phyloP scores from a whole-genome alignment of 2,329 filamentous ascomycete genomes.

The Passalora sequoiae region DNA sequence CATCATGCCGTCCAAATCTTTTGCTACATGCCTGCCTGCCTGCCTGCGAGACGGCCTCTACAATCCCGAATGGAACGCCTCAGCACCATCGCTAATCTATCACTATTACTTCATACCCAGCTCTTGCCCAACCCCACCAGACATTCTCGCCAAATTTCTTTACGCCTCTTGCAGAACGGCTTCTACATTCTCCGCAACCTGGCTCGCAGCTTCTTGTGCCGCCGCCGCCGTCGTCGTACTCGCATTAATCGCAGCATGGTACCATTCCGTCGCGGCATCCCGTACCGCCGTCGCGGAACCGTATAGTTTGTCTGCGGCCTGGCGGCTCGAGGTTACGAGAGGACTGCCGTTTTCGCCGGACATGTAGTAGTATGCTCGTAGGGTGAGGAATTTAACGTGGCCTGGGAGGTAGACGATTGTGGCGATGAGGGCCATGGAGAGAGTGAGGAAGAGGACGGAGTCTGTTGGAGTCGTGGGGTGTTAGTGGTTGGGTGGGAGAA shows the following conservation, averaged over 20 bases:
- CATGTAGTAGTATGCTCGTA: slow-evolving; percentile 91
- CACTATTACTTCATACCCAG: no score
- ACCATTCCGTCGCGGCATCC: slow-evolving; percentile 22
- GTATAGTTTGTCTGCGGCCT: slow-evolving; percentile 19
- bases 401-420: slow-evolving; percentile 89
- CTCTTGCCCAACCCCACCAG: no score
- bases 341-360: slow-evolving; percentile 57
- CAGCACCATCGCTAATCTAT: no score
- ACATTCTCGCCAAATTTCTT: no score
- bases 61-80: no score
- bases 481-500: slow-evolving; percentile 1
- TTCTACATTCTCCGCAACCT: slow-evolving; percentile 13
- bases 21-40: no score
- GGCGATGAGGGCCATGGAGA: slow-evolving; percentile 80
- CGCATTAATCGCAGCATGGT: slow-evolving; percentile 21
- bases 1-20: no score
- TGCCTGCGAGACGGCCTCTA: no score
- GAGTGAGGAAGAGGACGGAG: slow-evolving; percentile 83
- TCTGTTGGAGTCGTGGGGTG: slow-evolving; percentile 48
- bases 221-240: slow-evolving; percentile 8
- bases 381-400: slow-evolving; percentile 75
- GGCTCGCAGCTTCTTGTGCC: slow-evolving; percentile 18
- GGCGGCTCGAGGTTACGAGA: slow-evolving; percentile 10
- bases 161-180: slow-evolving; percentile 7
- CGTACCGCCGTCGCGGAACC: slow-evolving; percentile 20